phyloP scores from a whole-genome alignment of 139 green algal genomes.

The Yamagishiella unicocca region DNA sequence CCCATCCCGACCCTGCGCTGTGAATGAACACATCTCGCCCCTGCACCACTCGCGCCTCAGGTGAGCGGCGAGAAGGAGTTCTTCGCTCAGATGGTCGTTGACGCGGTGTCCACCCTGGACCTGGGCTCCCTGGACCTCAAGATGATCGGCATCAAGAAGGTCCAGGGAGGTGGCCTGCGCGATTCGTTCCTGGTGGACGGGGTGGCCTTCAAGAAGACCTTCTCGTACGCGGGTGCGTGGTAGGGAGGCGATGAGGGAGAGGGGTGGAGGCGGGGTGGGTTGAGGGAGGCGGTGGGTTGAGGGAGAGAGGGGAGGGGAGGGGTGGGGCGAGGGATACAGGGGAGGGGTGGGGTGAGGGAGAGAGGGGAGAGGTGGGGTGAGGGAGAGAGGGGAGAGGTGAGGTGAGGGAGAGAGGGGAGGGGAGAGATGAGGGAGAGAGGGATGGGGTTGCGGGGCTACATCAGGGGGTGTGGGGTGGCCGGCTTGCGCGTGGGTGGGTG shows the following conservation, averaged over 20 bases:
- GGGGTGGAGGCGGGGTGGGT: background rate
- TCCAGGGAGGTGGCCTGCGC: slow-evolving; percentile 92
- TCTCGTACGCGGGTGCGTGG: slow-evolving; percentile 88
- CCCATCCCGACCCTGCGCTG: background rate
- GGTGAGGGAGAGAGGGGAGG: too few species aligned
- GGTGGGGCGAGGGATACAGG: too few species aligned
- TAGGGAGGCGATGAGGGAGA: background rate
- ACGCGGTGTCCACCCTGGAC: slow-evolving; percentile 92
- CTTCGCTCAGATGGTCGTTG: slow-evolving; percentile 97
- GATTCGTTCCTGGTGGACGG: slow-evolving; percentile 98
- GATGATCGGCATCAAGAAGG: slow-evolving; percentile 98
- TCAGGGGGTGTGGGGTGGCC: too few species aligned
- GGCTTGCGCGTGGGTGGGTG: too few species aligned
- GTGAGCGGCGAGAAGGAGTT: slow-evolving; percentile 97
- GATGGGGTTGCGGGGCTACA: too few species aligned
- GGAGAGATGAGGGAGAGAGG: too few species aligned
- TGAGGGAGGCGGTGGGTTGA: background rate
- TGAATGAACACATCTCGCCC: background rate
- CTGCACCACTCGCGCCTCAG: slow-evolving; percentile 51
- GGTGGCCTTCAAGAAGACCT: slow-evolving; percentile 99
- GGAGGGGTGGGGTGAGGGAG: too few species aligned
- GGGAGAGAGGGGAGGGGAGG: too few species aligned
- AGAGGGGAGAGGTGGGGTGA: too few species aligned
- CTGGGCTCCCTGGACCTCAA: slow-evolving; percentile 84
- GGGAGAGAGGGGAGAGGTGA: too few species aligned